Evolutionary conservation across 257 asterid genomes (phyloP).

Genomic region (Capsicum rhomboideum): DNA sequence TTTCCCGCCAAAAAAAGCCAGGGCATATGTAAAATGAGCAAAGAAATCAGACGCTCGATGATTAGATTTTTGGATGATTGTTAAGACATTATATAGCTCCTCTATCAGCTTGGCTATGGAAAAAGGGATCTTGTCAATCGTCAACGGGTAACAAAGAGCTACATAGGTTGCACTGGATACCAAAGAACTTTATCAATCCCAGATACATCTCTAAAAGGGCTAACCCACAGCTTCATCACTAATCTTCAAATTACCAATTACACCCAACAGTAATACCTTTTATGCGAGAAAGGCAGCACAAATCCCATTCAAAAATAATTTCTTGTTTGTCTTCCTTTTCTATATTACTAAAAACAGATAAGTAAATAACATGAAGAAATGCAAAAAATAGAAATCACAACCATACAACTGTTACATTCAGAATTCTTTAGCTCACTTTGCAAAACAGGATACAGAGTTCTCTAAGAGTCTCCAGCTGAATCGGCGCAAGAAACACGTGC

Average conservation of each 20-base stretch:
- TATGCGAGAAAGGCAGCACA: constrained; percentile 1
- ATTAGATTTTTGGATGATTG: background rate
- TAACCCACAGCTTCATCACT: background rate
- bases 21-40: background rate
- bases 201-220: background rate
- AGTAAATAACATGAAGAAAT: constrained; percentile 1
- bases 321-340: background rate
- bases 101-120: background rate
- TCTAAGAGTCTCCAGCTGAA: constrained; percentile 24
- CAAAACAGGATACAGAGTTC: constrained; percentile 25
- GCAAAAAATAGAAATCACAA: background rate
- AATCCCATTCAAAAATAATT: background rate
- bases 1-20: background rate
- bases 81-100: background rate
- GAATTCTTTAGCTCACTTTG: constrained; percentile 7
- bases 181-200: background rate
- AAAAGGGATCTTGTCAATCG: background rate
- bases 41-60: background rate
- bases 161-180: background rate
- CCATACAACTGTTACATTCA: constrained; percentile 4
- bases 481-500: constrained; percentile 25
- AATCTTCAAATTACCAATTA: background rate
- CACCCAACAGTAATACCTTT: background rate
- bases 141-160: background rate
- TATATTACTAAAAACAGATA: background rate